Base-by-base conservation (phyloP, 2,329 filamentous ascomycete genomes). In the Diaporthe caulivora region DNA sequence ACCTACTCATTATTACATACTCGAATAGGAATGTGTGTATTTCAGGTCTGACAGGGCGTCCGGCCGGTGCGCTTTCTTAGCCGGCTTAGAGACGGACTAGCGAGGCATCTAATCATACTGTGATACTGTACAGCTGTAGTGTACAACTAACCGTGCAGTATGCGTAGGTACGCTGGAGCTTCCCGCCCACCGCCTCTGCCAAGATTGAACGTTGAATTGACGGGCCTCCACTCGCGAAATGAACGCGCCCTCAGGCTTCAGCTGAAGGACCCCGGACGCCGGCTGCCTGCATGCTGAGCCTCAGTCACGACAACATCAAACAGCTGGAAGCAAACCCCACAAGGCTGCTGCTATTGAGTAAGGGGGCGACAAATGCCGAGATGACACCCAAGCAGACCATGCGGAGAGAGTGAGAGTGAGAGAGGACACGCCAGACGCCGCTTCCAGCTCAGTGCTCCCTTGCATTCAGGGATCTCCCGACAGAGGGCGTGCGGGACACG, bases 171-270 rank as follows among this genome's bases (percentile, higher is more conserved):
- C 44, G 37, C 62, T 65, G 62, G 62, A 65, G 62, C 44, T 65
- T 65, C 62, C 44, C 44, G 62, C 44, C 62, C 62, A 65, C 62
- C 62, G 62, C 62, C 62, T 65, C 62, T 51, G 29, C 44, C 62
- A 51, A 65, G 62, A 24, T 51, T 65, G 44, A 51, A 65, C 44
- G 44, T 65, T 51, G 44, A 37, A 51, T 49, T 60, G 54, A 70
- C n/a, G 13, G n/a, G 67, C 53, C 58, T 26, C 68, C 68, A 53
- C 68, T 29, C 54, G 49, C 26, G 65, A 70, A 51, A 70, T 57
- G 65, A 70, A 53, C 8, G 21, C 53, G 49, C 40, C 53, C 37
- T 40, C 49, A 37, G 42, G 37, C 42, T 60, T 51, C 54, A 70
- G 68, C 68, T 70, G 68, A 70, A 21, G 24, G 44, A 44, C 10